Evolutionary conservation across 768 basidiomycete genomes (phyloP), one percentile per base, ranked within the genome.

Genomic region (Podaxis sp.): DNA sequence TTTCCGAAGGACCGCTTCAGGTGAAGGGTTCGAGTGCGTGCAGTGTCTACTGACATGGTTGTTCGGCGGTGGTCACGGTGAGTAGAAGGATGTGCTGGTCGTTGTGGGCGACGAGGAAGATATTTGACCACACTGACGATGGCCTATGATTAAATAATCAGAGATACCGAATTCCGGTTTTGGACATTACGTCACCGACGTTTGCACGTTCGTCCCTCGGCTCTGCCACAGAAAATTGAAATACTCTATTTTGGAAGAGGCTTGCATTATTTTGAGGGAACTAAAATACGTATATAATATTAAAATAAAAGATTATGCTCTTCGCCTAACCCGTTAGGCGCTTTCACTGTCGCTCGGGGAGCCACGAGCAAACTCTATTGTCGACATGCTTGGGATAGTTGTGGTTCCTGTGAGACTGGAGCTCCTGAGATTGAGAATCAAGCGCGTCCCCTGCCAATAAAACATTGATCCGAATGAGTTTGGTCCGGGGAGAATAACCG

Each of bases 1-100:
- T 85, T 90, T 67, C 85, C 87, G 77, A 90, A 87, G 1, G 89
- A 89, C 40, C 87, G 82, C 68, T 90, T 92, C 65, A 75, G 76
- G 71, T 82, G 82, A 6, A 84, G 73, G 20, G 78, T 78, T 66
- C 80, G 76, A 53, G 73, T 74, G 62, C 80, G 63, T 49, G 70
- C 54, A 26, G 73, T 60, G 38, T 74, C 72, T 36, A 73, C 68
- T 7, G 72, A 74, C 72, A 73, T 73, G 57, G 54, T 57, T 38
- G 59, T 56, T 65, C 20, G 53, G 60, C 6, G 17, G 30, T 20
- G 41, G 55, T 28, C 15, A 40, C n/a, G 46, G 17, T 1, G 33
- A 41, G 13, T 11, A 40, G n/a, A n/a, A 41, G 46, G 22, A 20
- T 15, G 40, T 26, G 28, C 40, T 41, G 38, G 38, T 17, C 55